These are phyloP conservation scores for Agrocybe chaxingu DNA, from an alignment of 768 basidiomycete species.

Conservation along the genomic window DNA sequence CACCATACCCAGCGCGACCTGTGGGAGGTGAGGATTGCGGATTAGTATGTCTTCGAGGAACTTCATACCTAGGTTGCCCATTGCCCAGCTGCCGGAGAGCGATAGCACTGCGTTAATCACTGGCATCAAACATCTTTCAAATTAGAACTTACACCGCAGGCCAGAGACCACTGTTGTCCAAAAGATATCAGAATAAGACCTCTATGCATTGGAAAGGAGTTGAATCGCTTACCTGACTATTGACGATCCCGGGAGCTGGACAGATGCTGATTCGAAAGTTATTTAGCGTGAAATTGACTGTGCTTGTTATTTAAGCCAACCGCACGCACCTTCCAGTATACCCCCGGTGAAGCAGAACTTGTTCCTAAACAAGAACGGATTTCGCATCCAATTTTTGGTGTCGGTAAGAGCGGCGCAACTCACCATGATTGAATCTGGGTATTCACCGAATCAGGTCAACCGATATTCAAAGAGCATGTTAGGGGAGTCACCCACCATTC, in stretches of 20 bases:
- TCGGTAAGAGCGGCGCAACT: background rate
- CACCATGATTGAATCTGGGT: conserved; percentile 33
- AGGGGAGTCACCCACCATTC: conserved; percentile 38
- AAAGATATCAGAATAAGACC: background rate
- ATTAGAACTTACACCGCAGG: conserved; percentile 28
- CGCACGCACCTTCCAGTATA: conserved; percentile 44
- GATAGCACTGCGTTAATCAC: conserved; percentile 6
- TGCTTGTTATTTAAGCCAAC: conserved; percentile 7
- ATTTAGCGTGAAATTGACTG: background rate
- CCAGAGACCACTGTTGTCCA: conserved; percentile 26
- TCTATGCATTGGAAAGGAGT: background rate
- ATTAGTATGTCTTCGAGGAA: conserved; percentile 22
- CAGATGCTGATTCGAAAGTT: conserved; percentile 16
- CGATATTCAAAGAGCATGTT: background rate
- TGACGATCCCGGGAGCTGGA: conserved; percentile 24
- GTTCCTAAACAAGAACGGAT: conserved; percentile 24
- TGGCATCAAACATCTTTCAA: background rate
- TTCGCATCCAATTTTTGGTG: too few relatives aligned
- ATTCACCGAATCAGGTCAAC: background rate
- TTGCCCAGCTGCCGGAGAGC: conserved; percentile 35
- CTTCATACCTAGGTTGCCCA: conserved; percentile 49
- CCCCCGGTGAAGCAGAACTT: conserved; percentile 83
- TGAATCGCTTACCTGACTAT: conserved; percentile 17
- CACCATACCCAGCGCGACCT: conserved; percentile 75
- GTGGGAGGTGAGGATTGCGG: conserved; percentile 30